phyloP scores from a whole-genome alignment of 2,329 filamentous ascomycete species.

The Aspergillus quadricinctus region DNA sequence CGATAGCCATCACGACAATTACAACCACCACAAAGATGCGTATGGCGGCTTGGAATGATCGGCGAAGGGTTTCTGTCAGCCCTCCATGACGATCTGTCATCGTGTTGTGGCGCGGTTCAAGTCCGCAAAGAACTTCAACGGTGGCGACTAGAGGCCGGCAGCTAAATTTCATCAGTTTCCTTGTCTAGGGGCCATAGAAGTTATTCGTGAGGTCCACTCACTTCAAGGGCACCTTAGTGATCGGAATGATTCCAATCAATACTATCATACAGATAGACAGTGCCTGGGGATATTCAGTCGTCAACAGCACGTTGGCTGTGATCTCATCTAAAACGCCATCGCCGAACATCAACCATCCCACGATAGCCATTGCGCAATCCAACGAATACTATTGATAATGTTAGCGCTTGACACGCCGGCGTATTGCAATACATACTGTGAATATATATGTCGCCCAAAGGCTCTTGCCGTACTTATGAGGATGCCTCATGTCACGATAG shows the following conservation, averaged over 20 bases:
- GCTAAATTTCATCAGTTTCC: slow-evolving; percentile 33
- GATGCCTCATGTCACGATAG: slow-evolving; percentile 73
- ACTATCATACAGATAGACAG: slow-evolving; percentile 76
- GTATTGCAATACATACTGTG: slow-evolving; percentile 53
- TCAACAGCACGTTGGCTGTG: slow-evolving; percentile 80
- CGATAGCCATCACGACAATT: slow-evolving; percentile 70
- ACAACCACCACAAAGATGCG: slow-evolving; percentile 64
- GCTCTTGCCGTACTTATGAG: slow-evolving; percentile 71
- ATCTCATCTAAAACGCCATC: slow-evolving; percentile 83
- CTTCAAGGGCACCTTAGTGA: slow-evolving; percentile 93
- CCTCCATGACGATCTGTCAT: slow-evolving; percentile 20
- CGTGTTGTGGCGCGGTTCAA: slow-evolving; percentile 52
- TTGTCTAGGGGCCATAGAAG: not conserved
- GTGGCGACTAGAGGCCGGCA: slow-evolving; percentile 84
- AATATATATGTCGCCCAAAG: slow-evolving; percentile 80
- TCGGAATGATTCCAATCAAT: slow-evolving; percentile 85
- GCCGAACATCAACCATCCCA: slow-evolving; percentile 92
- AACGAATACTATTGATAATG: slow-evolving; percentile 59
- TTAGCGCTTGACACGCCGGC: slow-evolving; percentile 8
- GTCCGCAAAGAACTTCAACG: slow-evolving; percentile 71
- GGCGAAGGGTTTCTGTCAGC: slow-evolving; percentile 49
- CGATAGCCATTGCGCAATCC: slow-evolving; percentile 74
- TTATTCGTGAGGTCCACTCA: slow-evolving; percentile 25
- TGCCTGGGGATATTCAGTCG: slow-evolving; percentile 66
- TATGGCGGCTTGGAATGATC: slow-evolving; percentile 55